Evolutionary conservation across 2,329 filamentous ascomycete species (phyloP).

Genomic region (Cylindrodendrum hubeiense): DNA sequence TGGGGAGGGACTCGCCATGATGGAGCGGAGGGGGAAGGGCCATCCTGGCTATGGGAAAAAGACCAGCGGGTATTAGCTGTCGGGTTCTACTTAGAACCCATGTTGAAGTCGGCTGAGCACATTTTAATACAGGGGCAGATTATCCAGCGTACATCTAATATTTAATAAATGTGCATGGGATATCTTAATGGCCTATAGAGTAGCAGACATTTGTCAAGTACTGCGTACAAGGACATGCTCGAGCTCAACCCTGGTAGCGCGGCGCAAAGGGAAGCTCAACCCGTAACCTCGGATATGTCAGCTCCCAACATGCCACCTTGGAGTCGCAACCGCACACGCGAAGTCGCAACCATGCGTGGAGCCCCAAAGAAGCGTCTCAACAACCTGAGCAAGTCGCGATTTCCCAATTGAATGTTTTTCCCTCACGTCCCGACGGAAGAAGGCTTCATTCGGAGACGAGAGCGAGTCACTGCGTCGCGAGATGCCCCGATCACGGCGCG

Average conservation of each 20-base stretch:
- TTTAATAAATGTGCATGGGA: background rate
- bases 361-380: constrained; percentile 2
- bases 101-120: background rate
- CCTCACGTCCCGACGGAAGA: background rate
- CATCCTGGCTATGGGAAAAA: constrained; percentile 35
- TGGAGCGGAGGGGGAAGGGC: constrained; percentile 42
- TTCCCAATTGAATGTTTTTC: constrained; percentile 2
- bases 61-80: constrained; percentile 18
- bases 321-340: background rate
- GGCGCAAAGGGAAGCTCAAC: background rate
- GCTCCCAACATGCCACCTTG: background rate
- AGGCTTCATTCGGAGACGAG: constrained; percentile 21
- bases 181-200: too few species aligned
- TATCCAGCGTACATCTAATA: too few species aligned
- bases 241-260: background rate
- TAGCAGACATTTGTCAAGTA: background rate
- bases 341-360: background rate
- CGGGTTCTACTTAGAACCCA: background rate
- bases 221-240: background rate
- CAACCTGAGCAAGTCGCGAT: background rate
- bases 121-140: too few species aligned
- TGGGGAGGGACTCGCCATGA: constrained; percentile 43
- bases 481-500: constrained; percentile 43
- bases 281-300: background rate
- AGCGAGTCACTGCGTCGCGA: constrained; percentile 17